A percentile compares a stretch with the other conserved stretches of the same genome.
These are phyloP conservation scores for Tritrichomonas musculus DNA, from an alignment of 208 protist genomes.

Conservation along the genomic window DNA sequence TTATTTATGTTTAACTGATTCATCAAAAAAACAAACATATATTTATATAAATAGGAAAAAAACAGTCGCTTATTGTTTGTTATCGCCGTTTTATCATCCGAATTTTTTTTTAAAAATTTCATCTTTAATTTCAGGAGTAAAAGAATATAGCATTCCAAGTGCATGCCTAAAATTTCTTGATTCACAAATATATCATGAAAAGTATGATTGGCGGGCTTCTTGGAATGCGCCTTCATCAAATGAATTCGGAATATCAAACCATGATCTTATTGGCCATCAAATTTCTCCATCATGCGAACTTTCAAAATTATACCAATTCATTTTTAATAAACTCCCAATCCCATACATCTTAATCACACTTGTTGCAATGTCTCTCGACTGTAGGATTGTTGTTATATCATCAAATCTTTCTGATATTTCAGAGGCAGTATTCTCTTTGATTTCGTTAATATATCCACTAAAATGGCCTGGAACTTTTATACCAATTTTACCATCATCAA, in stretches of 20 bases:
- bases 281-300: slow-evolving; percentile 14
- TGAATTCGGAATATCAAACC: not conserved
- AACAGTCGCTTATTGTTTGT: not conserved
- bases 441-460: not conserved
- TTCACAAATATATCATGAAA: not conserved
- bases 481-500: not conserved
- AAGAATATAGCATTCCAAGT: not conserved
- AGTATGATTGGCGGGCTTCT: not conserved
- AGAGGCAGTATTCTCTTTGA: not conserved
- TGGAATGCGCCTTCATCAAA: not conserved
- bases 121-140: not conserved
- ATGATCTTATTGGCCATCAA: not conserved
- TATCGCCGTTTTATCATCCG: not conserved
- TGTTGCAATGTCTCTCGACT: not conserved
- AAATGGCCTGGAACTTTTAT: slow-evolving; percentile 11
- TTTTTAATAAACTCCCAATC: not conserved
- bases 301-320: not conserved
- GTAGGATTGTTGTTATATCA: not conserved
- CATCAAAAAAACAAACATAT: not conserved
- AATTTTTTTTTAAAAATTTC: not conserved
- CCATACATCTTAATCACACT: not conserved
- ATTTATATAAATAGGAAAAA: not conserved
- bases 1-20: not conserved
- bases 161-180: not conserved
- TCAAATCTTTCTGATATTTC: not conserved